A percentile compares a stretch with the other conserved stretches of the same genome.
phyloP scores from a whole-genome alignment of 2,329 filamentous ascomycete genomes.

The Aspergillus fumigatiaffinis region DNA sequence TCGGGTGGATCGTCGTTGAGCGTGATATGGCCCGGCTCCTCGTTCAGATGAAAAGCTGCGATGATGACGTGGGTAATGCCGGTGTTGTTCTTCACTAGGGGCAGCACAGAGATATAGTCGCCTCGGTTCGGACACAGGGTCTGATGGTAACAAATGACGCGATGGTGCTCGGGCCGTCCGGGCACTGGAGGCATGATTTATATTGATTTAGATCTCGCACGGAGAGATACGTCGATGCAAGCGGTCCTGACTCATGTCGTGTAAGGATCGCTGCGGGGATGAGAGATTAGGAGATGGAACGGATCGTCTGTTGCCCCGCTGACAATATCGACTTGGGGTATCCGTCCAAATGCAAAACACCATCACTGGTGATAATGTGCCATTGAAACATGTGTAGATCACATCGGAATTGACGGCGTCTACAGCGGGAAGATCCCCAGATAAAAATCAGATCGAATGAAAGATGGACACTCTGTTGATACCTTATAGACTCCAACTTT shows the following conservation, averaged over 20 bases:
- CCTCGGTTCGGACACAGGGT: constrained; percentile 56
- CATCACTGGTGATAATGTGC: neutral
- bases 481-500: neutral
- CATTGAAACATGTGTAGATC: neutral
- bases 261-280: neutral
- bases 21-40: constrained; percentile 61
- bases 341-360: neutral
- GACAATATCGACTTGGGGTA: neutral
- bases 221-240: neutral
- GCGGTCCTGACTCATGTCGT: neutral
- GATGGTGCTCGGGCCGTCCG: constrained; percentile 24
- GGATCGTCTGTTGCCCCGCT: neutral
- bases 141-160: constrained; percentile 56
- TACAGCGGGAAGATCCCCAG: neutral
- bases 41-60: constrained; percentile 80
- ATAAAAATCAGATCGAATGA: neutral
- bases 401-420: neutral
- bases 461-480: neutral
- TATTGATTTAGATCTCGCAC: neutral
- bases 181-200: constrained; percentile 38
- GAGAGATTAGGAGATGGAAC: too few species aligned
- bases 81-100: constrained; percentile 56
- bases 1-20: constrained; percentile 75
- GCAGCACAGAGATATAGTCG: constrained; percentile 59
- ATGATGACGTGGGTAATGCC: constrained; percentile 78